A percentile compares a stretch with the other conserved stretches of the same genome.
Conservation (phyloP, 495 filamentous ascomycete species). For the Aspergillus cristatus region DNA sequence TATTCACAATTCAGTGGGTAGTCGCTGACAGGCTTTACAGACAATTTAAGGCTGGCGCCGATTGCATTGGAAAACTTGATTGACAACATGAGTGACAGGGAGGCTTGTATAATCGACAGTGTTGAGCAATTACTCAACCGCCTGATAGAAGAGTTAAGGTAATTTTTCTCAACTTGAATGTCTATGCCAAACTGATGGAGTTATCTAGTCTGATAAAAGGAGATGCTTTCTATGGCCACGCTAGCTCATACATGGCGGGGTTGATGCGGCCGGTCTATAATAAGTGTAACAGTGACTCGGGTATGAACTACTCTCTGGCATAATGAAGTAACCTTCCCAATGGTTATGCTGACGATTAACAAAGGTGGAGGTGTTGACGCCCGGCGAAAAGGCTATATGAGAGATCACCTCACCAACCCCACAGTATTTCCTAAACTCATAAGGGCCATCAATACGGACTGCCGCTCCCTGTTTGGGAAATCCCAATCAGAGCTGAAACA, state of each 20-base stretch:
- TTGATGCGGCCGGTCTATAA: constrained; percentile 16
- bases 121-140: constrained; percentile 1
- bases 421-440: background rate
- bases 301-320: constrained; percentile 6
- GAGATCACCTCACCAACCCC: background rate
- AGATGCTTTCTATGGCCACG: constrained; percentile 9
- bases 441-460: background rate
- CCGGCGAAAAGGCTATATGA: background rate
- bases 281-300: constrained; percentile 6
- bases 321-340: background rate
- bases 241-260: constrained; percentile 14
- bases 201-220: constrained; percentile 5
- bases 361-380: background rate
- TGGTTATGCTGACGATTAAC: too few relatives aligned
- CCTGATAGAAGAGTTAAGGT: constrained; percentile 4
- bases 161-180: background rate
- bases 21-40: constrained; percentile 2
- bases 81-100: constrained; percentile 3
- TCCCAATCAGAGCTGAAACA: background rate
- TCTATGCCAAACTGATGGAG: background rate
- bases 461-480: background rate
- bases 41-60: constrained; percentile 5
- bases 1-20: background rate
- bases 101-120: constrained; percentile 6
- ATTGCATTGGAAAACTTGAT: constrained; percentile 7